Conservation (phyloP, 352 stramenopile genomes). For the Phytophthora agathidicida region DNA sequence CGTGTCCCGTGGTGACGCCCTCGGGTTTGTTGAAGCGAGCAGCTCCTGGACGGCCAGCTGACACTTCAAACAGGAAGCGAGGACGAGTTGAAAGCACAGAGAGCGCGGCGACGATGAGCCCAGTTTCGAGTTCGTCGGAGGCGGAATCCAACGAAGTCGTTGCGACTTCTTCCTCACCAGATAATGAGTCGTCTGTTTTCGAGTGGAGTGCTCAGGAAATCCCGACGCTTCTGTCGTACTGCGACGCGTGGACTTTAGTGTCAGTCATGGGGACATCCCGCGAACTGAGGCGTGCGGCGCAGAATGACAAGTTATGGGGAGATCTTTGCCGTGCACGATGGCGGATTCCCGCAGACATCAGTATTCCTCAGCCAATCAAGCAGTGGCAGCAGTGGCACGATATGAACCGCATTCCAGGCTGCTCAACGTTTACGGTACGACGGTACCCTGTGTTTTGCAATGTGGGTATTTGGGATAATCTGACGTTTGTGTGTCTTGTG, state of each 20-base stretch:
- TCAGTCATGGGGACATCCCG: conserved; percentile 39
- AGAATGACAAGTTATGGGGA: conserved; percentile 39
- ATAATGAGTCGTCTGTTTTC: conserved; percentile 20
- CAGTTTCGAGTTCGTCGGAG: conserved; percentile 9
- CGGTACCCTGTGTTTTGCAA: not conserved
- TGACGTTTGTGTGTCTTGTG: conserved; percentile 3
- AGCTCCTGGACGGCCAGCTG: conserved; percentile 8
- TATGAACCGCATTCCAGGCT: conserved; percentile 46
- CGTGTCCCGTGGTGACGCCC: conserved; percentile 37
- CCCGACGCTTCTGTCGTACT: conserved; percentile 48
- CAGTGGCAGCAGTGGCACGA: conserved; percentile 49
- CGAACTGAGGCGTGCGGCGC: conserved; percentile 28
- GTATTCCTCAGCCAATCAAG: conserved; percentile 5
- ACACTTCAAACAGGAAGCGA: conserved; percentile 18
- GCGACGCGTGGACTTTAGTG: conserved; percentile 58
- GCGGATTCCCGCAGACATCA: conserved; percentile 17
- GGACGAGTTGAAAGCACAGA: conserved; percentile 21
- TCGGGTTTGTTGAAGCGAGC: conserved; percentile 21
- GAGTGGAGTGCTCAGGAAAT: conserved; percentile 50
- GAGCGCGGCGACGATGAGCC: conserved; percentile 4
- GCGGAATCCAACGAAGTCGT: not conserved
- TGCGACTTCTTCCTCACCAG: not conserved
- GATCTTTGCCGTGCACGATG: conserved; percentile 42
- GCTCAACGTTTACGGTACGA: conserved; percentile 40
- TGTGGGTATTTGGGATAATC: not conserved